Percentiles rank a stretch among this genome's conserved stretches.
Conservation (phyloP, 208 protist species). For the Leishmania aethiopica region DNA sequence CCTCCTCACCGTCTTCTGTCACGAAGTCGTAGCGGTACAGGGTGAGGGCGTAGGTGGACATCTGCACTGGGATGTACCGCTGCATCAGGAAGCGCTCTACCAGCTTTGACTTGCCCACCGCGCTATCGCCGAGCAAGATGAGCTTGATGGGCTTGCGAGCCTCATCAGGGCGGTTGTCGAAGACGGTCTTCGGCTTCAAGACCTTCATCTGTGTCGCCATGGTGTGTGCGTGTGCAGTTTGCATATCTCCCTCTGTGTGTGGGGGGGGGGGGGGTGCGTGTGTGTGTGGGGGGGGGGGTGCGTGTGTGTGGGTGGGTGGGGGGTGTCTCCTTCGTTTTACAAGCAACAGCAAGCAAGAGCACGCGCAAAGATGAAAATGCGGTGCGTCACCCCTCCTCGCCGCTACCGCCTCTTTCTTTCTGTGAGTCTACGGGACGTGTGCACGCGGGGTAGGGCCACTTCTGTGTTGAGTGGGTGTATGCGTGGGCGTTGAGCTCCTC, state of each 20-base stretch:
- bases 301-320: neutral
- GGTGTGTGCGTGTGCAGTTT: neutral
- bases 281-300: too few species aligned
- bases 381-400: neutral
- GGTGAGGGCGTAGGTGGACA: slow-evolving; percentile 95
- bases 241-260: neutral
- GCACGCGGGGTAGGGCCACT: neutral
- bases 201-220: slow-evolving; percentile 30
- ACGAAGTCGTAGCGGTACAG: slow-evolving; percentile 92
- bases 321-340: neutral
- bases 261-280: too few species aligned
- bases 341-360: neutral
- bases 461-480: neutral
- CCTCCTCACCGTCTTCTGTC: slow-evolving; percentile 62
- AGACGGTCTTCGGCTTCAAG: slow-evolving; percentile 69
- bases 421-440: neutral
- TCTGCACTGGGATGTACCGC: slow-evolving; percentile 90
- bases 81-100: slow-evolving; percentile 96
- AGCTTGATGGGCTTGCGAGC: slow-evolving; percentile 90
- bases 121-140: slow-evolving; percentile 95
- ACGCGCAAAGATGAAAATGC: neutral
- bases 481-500: neutral
- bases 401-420: neutral
- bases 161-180: slow-evolving; percentile 81
- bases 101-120: slow-evolving; percentile 95